These are phyloP conservation scores for Nephelium lappaceum DNA, from an alignment of 345 rosid genomes.

Conservation along the genomic window DNA sequence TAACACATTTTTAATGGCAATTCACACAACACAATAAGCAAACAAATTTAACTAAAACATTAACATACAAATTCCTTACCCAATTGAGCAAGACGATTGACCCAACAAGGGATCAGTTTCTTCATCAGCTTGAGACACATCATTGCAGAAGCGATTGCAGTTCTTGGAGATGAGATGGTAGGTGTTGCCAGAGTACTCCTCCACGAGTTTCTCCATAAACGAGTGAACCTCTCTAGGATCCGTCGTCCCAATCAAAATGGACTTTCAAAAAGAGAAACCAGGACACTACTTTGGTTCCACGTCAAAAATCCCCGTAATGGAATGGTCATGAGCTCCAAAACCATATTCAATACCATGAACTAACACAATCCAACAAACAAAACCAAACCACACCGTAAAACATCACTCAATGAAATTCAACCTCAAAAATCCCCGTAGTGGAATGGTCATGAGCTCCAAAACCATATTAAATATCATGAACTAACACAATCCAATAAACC, in stretches of 20 bases:
- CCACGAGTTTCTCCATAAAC: constrained; percentile 82
- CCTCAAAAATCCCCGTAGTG: constrained; percentile 87
- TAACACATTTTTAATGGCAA: background rate
- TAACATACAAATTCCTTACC: constrained; percentile 44
- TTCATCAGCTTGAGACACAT: constrained; percentile 72
- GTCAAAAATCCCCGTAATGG: constrained; percentile 84
- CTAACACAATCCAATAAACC: constrained; percentile 33
- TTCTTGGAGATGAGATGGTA: constrained; percentile 91
- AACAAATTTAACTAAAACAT: background rate
- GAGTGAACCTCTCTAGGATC: constrained; percentile 75
- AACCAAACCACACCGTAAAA: background rate
- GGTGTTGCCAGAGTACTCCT: constrained; percentile 67
- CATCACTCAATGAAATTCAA: constrained; percentile 55
- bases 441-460: constrained; percentile 94
- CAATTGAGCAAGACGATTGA: constrained; percentile 89
- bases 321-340: constrained; percentile 90
- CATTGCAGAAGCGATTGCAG: constrained; percentile 95
- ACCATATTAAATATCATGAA: constrained; percentile 87
- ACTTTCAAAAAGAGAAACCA: constrained; percentile 83
- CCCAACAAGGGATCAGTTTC: constrained; percentile 89
- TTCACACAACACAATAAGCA: background rate
- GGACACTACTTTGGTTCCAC: constrained; percentile 91
- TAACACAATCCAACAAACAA: constrained; percentile 16
- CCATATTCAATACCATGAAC: constrained; percentile 93
- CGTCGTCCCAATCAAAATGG: constrained; percentile 87